Conservation (phyloP, 345 rosid genomes). For the Nephelium lappaceum region DNA sequence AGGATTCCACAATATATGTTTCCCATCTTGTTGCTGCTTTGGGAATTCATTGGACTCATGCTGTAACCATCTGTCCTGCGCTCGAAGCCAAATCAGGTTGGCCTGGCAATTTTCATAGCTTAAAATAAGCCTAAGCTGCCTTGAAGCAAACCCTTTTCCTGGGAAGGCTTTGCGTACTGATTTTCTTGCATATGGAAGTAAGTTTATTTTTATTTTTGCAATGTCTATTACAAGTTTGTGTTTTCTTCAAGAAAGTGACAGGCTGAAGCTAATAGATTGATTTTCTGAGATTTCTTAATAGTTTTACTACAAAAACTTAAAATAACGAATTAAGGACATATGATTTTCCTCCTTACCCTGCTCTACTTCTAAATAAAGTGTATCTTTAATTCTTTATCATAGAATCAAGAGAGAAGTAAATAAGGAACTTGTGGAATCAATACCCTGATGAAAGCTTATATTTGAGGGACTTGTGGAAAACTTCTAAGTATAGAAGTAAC, state of each 20-base stretch:
- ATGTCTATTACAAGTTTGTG: neutral
- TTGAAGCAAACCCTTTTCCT: neutral
- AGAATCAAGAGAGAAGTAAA: neutral
- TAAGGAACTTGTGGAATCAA: neutral
- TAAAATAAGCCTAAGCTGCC: slow-evolving; percentile 7
- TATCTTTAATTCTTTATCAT: neutral
- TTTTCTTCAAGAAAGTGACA: neutral
- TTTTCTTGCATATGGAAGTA: neutral
- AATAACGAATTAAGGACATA: neutral
- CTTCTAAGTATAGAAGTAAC: neutral
- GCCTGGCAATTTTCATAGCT: slow-evolving; percentile 3
- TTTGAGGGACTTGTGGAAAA: neutral
- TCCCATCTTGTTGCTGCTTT: slow-evolving; percentile 81
- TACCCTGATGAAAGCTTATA: neutral
- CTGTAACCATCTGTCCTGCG: slow-evolving; percentile 69
- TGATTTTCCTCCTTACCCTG: neutral
- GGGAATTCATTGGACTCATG: too few species aligned
- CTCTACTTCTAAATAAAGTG: neutral
- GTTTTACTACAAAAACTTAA: neutral
- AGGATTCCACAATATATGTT: slow-evolving; percentile 44
- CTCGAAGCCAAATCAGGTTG: slow-evolving; percentile 79
- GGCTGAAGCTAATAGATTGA: neutral
- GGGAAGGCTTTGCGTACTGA: neutral
- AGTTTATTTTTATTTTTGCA: neutral
- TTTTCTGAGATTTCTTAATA: neutral